A percentile compares a stretch with the other conserved stretches of the same genome.
Conservation (phyloP, 805 yeast species). For the Cyberlindnera galapagoensis region DNA sequence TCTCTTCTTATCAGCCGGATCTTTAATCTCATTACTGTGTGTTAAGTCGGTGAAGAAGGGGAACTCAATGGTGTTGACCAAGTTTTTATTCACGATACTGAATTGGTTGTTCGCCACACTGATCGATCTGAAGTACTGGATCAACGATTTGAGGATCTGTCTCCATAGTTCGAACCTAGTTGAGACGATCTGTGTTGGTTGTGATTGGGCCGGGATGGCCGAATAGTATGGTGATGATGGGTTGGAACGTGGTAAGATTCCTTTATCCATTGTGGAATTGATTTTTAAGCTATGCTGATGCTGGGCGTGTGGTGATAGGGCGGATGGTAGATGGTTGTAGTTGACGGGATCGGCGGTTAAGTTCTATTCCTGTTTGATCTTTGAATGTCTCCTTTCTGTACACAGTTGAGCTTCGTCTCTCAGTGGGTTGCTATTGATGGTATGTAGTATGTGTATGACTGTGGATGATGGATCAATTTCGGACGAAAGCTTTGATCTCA, state of each 20-base stretch:
- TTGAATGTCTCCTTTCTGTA: no score
- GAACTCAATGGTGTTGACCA: slow-evolving; percentile 66
- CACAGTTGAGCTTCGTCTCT: no score
- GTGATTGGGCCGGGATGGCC: slow-evolving; percentile 49
- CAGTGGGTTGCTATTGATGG: no score
- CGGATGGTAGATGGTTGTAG: no score
- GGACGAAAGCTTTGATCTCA: no score
- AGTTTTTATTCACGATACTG: slow-evolving; percentile 68
- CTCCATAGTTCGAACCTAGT: slow-evolving; percentile 85
- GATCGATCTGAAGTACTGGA: slow-evolving; percentile 68
- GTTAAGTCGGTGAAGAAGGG: slow-evolving; percentile 29
- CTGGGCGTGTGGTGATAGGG: no score
- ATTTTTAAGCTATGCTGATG: no score
- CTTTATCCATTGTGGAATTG: no score
- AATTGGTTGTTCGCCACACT: slow-evolving; percentile 83
- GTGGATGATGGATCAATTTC: no score
- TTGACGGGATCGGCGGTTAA: no score
- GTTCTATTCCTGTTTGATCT: no score
- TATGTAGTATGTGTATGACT: no score
- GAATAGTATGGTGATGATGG: slow-evolving; percentile 34
- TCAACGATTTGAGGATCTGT: slow-evolving; percentile 65
- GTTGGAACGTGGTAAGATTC: slow-evolving; percentile 19
- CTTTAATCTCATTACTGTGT: slow-evolving; percentile 25
- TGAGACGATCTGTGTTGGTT: slow-evolving; percentile 83
- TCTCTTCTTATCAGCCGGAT: slow-evolving; percentile 24